phyloP scores from a whole-genome alignment of 306 rosid genomes.

The Corylus americana region DNA sequence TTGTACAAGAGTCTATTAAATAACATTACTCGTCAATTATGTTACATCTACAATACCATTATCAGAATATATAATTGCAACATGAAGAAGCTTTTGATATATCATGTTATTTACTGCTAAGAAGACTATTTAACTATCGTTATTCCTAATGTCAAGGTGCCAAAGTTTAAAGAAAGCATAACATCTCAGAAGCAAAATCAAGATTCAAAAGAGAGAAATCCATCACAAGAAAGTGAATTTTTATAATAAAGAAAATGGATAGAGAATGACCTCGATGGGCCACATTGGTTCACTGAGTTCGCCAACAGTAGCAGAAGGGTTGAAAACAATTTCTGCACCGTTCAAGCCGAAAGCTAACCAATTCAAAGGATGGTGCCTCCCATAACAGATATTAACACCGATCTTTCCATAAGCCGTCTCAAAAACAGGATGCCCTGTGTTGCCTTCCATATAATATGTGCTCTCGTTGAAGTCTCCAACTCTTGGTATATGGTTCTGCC shows the following conservation, averaged over 20 bases:
- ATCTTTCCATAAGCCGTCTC: conserved; percentile 86
- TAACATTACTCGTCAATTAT: too few relatives aligned
- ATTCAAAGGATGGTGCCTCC: conserved; percentile 94
- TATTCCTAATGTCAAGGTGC: background rate
- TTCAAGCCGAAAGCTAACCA: conserved; percentile 94
- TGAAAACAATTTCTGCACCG: conserved; percentile 95
- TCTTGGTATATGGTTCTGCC: conserved; percentile 91
- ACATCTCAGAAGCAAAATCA: background rate
- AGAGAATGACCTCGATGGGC: conserved; percentile 76
- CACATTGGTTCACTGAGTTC: conserved; percentile 97
- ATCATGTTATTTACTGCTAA: background rate
- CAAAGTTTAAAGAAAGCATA: background rate
- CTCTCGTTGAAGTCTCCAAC: conserved; percentile 96
- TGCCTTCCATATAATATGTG: conserved; percentile 95
- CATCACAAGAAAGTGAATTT: background rate
- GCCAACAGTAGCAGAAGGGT: conserved; percentile 95
- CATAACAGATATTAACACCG: conserved; percentile 86
- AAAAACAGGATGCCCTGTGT: conserved; percentile 91
- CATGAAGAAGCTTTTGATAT: background rate
- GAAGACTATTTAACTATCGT: background rate
- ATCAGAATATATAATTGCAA: background rate
- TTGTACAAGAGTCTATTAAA: too few relatives aligned
- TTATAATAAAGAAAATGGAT: conserved; percentile 14
- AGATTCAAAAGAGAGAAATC: background rate
- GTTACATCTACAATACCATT: too few relatives aligned